phyloP scores from a whole-genome alignment of 2,329 filamentous ascomycete species.

The Ophiostoma pallidulum region DNA sequence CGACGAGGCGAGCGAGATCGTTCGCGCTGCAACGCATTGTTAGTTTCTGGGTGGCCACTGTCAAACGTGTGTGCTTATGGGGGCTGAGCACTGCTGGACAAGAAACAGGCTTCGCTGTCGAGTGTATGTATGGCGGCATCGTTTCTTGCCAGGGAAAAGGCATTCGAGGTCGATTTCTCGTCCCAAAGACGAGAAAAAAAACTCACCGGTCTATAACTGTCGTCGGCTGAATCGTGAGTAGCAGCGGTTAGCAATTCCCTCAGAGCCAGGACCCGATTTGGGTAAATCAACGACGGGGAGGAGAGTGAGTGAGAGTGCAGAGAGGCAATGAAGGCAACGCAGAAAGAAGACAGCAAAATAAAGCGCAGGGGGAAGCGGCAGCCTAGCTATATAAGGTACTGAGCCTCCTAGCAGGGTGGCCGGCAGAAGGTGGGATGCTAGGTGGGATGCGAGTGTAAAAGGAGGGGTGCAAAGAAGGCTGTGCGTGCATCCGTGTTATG shows the following conservation, averaged over 20 bases:
- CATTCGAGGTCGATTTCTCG: too few species aligned
- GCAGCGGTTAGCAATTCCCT: slow-evolving; percentile 3
- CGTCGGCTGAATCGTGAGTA: slow-evolving; percentile 39
- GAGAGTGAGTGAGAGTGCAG: not conserved
- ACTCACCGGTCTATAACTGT: slow-evolving; percentile 54
- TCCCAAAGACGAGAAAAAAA: too few species aligned
- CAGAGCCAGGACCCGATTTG: slow-evolving; percentile 17
- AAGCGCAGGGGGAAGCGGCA: not conserved
- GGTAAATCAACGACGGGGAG: slow-evolving; percentile 17
- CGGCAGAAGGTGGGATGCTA: not conserved
- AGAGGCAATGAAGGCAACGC: not conserved
- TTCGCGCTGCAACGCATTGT: slow-evolving; percentile 57
- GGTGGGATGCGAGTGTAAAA: not conserved
- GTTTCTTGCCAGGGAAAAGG: not conserved
- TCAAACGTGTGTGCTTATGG: too few species aligned
- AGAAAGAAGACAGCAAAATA: not conserved
- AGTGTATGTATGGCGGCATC: not conserved
- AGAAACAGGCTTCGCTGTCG: not conserved
- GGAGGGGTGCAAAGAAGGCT: slow-evolving; percentile 1
- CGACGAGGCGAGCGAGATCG: slow-evolving; percentile 70
- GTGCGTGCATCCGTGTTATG: not conserved
- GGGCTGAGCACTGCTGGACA: too few species aligned
- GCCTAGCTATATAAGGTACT: slow-evolving; percentile 6
- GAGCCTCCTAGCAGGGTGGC: not conserved
- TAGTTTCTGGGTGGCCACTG: not conserved